Conservation (phyloP, 2,329 filamentous ascomycete species). For the Aspergillus puulaauensis region DNA sequence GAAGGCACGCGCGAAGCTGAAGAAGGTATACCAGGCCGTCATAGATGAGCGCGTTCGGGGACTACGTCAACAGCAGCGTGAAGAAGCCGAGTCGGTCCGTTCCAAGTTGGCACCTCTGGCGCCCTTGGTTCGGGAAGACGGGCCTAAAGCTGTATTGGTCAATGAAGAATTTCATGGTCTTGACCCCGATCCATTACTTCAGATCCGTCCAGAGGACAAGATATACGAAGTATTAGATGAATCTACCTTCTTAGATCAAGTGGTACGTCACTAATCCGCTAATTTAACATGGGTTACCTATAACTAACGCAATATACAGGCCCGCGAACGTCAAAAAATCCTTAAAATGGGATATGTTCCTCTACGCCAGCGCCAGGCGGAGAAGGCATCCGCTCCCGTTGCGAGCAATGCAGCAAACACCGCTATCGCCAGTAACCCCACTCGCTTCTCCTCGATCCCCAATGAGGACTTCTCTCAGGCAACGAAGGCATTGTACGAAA, state of each 20-base stretch:
- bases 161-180: constrained; percentile 45
- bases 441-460: constrained; percentile 67
- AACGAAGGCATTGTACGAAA: constrained; percentile 85
- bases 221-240: constrained; percentile 58
- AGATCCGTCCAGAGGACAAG: constrained; percentile 65
- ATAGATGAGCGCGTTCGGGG: constrained; percentile 66
- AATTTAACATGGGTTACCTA: neutral
- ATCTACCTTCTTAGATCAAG: constrained; percentile 55
- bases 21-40: constrained; percentile 74
- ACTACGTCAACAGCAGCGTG: constrained; percentile 65
- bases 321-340: constrained; percentile 59
- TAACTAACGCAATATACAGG: constrained; percentile 31
- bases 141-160: constrained; percentile 2
- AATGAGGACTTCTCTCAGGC: constrained; percentile 83
- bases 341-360: constrained; percentile 68
- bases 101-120: constrained; percentile 55
- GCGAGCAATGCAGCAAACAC: constrained; percentile 39
- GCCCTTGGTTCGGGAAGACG: constrained; percentile 28
- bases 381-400: constrained; percentile 33
- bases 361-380: constrained; percentile 47
- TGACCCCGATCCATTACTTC: constrained; percentile 67
- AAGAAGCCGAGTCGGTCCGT: constrained; percentile 61
- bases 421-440: constrained; percentile 55
- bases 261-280: constrained; percentile 42
- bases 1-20: constrained; percentile 86